Base-by-base conservation (phyloP, 2,329 filamentous ascomycete species). In the Stagonosporopsis chrysanthemi region DNA sequence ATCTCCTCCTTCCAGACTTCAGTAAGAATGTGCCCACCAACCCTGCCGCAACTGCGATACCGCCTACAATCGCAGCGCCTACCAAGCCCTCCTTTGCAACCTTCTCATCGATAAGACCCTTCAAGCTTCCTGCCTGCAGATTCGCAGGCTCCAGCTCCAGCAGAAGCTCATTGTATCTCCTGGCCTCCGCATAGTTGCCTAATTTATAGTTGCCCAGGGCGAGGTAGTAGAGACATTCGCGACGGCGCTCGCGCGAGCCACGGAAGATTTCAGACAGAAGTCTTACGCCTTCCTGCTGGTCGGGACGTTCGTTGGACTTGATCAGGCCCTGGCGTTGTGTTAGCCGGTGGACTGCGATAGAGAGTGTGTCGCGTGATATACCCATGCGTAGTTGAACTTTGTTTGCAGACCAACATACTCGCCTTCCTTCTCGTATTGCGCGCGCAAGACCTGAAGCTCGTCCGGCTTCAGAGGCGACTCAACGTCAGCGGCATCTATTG, bases 381-480 rank as follows among this genome's bases (percentile, higher is more conserved):
- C 92, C 95, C 95, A 99, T 75, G 95, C 94, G 78, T 94, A 98
- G 87, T 99, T 99, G 86, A 99, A 99, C 77, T 98, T 98, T 61
- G 95, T 99, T 79, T 99, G 95, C 38, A 99, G 86, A 58, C 94
- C 93, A 60, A 97, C 94, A 82, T 96, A 96, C 71, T 96, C 91
- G 67, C 94, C 95, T 80, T 99, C 95, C 76, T 97, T 97, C 76
- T 98, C 94, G 77, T 95, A 99, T 78, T 99, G 95, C 59, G 91
- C 84, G 64, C 94, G 91, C 51, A 99, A 85, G 62, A 98, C 95
- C 77, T 93, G 88, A 59, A 99, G 89, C 79, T 99, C 95, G 47
- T 91, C 90, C 54, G 91, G 87, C 80, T 95, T 96, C 62, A 99
- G 85, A 66, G 95, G 91, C 75, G 92, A 97, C 83, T 99, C 95